These are phyloP conservation scores for Elsinoe australis DNA, from an alignment of 2,329 filamentous ascomycete species.

Conservation along the genomic window DNA sequence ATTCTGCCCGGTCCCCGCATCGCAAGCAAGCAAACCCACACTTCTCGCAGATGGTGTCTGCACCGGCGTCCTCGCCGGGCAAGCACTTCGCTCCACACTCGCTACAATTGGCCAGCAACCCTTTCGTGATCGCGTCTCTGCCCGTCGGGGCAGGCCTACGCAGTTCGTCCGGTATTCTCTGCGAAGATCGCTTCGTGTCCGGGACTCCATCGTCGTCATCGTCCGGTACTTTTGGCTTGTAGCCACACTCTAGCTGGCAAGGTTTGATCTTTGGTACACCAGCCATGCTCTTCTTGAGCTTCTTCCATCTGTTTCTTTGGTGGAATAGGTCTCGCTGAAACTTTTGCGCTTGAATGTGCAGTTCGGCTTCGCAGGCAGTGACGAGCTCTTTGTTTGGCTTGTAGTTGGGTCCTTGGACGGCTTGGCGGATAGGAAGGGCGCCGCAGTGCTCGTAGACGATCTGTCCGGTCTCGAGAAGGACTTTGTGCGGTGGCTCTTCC, in stretches of 20 bases:
- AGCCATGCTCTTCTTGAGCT: background rate
- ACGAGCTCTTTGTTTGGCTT: constrained; percentile 5
- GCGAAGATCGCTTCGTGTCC: constrained; percentile 34
- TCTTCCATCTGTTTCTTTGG: constrained; percentile 16
- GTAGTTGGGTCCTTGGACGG: constrained; percentile 40
- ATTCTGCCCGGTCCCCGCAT: constrained; percentile 26
- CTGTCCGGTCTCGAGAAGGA: constrained; percentile 29
- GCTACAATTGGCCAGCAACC: constrained; percentile 17
- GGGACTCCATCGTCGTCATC: constrained; percentile 29
- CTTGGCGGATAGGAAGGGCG: constrained; percentile 38
- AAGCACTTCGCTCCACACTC: constrained; percentile 19
- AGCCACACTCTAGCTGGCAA: constrained; percentile 29
- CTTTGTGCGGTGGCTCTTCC: constrained; percentile 19
- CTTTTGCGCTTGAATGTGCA: background rate
- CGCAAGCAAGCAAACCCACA: constrained; percentile 39
- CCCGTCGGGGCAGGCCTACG: background rate
- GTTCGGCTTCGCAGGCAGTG: background rate
- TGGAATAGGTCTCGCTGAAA: constrained; percentile 12
- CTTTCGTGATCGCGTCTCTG: constrained; percentile 1
- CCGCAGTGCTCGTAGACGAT: constrained; percentile 35
- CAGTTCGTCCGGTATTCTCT: constrained; percentile 36
- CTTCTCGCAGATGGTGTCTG: constrained; percentile 31
- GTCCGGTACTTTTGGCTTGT: constrained; percentile 29
- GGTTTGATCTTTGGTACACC: constrained; percentile 5
- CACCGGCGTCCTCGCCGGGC: constrained; percentile 20